A percentile compares a stretch with the other conserved stretches of the same genome.
Evolutionary conservation across 305 asterid genomes (phyloP).

Genomic region (Caryopteris hybrid): DNA sequence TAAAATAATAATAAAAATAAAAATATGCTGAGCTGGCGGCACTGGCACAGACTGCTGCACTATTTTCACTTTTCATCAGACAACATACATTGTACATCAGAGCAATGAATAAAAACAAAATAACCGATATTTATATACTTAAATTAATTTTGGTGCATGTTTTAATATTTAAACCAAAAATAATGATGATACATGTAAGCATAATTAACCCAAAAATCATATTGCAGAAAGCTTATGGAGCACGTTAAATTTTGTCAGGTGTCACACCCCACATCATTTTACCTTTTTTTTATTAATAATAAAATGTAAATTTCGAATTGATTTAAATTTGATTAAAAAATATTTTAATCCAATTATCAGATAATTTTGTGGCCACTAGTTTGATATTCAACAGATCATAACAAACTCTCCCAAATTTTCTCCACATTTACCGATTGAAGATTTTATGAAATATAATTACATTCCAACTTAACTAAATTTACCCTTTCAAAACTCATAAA

Average conservation of each 20-base stretch:
- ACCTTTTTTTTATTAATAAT: not conserved
- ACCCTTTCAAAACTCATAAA: constrained; percentile 2
- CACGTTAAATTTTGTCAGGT: constrained; percentile 23
- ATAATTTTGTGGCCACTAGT: not conserved
- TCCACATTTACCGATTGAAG: constrained; percentile 2
- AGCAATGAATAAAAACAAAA: not conserved
- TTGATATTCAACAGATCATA: constrained; percentile 3
- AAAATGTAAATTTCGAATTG: not conserved
- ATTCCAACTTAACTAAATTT: not conserved
- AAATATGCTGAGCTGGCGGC: constrained; percentile 30
- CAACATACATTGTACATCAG: constrained; percentile 29
- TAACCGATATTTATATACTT: too few species aligned
- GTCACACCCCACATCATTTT: constrained; percentile 19
- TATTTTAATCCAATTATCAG: not conserved
- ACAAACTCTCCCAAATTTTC: constrained; percentile 15
- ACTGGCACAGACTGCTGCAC: constrained; percentile 18
- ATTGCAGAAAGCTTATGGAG: constrained; percentile 7
- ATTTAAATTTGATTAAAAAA: not conserved
- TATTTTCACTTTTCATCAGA: constrained; percentile 15
- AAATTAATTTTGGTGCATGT: not conserved
- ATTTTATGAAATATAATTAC: constrained; percentile 7
- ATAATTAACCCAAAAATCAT: constrained; percentile 12
- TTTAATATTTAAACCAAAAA: too few species aligned
- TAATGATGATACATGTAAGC: too few species aligned
- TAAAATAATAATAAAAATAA: too few species aligned